phyloP scores from a whole-genome alignment of 2,329 filamentous ascomycete genomes.

The Fusarium albidum region DNA sequence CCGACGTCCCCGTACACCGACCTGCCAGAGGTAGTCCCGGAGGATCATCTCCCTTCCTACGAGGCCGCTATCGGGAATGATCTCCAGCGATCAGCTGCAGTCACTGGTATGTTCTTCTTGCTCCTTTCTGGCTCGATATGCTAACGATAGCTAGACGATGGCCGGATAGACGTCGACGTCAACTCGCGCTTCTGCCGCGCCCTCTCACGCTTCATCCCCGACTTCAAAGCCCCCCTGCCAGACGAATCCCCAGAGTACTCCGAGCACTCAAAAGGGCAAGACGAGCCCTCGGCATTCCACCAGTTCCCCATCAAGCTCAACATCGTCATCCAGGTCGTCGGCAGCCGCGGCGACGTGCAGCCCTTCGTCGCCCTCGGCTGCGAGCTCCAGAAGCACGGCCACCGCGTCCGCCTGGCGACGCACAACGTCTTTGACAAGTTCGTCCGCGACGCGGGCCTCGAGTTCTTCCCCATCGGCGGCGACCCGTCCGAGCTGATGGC shows the following conservation, averaged over 20 bases:
- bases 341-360: slow-evolving; percentile 80
- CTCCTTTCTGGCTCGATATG: not conserved
- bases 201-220: slow-evolving; percentile 27
- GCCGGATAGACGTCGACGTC: slow-evolving; percentile 23
- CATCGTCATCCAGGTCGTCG: slow-evolving; percentile 83
- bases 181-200: slow-evolving; percentile 26
- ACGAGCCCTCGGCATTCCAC: not conserved
- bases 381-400: slow-evolving; percentile 73
- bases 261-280: not conserved
- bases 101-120: slow-evolving; percentile 9
- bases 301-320: slow-evolving; percentile 51
- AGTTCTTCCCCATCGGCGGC: slow-evolving; percentile 64
- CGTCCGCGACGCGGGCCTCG: slow-evolving; percentile 55
- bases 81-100: slow-evolving; percentile 9
- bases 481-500: slow-evolving; percentile 48
- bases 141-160: slow-evolving; percentile 14
- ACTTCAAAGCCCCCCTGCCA: slow-evolving; percentile 16
- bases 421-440: slow-evolving; percentile 61
- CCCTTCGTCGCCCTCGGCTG: slow-evolving; percentile 79
- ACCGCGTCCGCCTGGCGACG: slow-evolving; percentile 77
- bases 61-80: slow-evolving; percentile 11
- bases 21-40: slow-evolving; percentile 16
- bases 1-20: slow-evolving; percentile 17
- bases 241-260: not conserved
- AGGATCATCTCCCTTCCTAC: slow-evolving; percentile 21